Base-by-base conservation (phyloP, 192 early-diverging fungal species). In the Dissophora globulifera region DNA sequence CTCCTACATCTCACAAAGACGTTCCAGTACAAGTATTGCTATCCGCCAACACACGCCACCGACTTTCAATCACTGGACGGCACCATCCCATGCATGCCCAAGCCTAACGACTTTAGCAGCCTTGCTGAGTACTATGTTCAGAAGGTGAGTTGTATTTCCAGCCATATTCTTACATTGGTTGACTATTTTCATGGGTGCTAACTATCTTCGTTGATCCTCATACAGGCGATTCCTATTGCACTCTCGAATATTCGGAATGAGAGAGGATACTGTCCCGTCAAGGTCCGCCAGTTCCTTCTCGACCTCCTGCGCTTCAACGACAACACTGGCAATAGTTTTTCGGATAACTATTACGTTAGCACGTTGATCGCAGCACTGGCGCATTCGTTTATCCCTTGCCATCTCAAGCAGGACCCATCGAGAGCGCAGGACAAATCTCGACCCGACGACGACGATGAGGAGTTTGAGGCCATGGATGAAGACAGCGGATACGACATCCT, bases 121-220 rank as follows among this genome's bases (percentile, higher is more conserved):
- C 78, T 95, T 23, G 85, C 86, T 29, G 94, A 98, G 55, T 99
- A 99, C 79, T 98, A 91, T 66, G 85, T 96, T 25, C 91, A 97
- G 78, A 94, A 94, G 67, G 81, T 82, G 50, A 25, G 40, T 48
- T n/a, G n/a, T n/a, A n/a, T n/a, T n/a, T n/a, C n/a, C n/a, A n/a
- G n/a, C n/a, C n/a, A n/a, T n/a, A n/a, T n/a, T n/a, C n/a, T n/a
- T n/a, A n/a, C n/a, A n/a, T n/a, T n/a, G n/a, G n/a, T n/a, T n/a
- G n/a, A n/a, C n/a, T n/a, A n/a, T n/a, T n/a, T n/a, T n/a, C n/a
- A n/a, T n/a, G n/a, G n/a, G n/a, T n/a, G n/a, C n/a, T n/a, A n/a
- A n/a, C n/a, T n/a, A n/a, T n/a, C n/a, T n/a, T n/a, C n/a, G n/a
- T n/a, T n/a, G n/a, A n/a, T n/a, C n/a, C n/a, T n/a, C n/a, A n/a